Conservation (phyloP, 257 asterid genomes). For the Cynanchum wilfordii region DNA sequence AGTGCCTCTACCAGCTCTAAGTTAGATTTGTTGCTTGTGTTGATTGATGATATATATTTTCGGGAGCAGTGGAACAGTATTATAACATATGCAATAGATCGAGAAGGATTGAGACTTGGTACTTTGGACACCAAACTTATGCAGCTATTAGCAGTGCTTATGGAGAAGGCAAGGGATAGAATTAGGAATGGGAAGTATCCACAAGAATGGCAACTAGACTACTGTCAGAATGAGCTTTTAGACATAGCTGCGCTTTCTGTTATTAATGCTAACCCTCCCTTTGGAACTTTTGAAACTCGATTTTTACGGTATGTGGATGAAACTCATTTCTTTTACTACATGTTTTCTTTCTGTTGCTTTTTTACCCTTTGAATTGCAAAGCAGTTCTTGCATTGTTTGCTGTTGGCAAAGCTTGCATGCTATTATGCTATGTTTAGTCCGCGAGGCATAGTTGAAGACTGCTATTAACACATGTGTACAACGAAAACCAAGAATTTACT, state of each 20-base stretch:
- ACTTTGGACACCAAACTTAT: constrained; percentile 33
- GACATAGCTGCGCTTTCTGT: constrained; percentile 60
- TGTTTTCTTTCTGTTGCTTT: not conserved
- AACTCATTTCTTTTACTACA: constrained; percentile 13
- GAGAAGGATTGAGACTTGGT: constrained; percentile 26
- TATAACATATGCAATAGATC: constrained; percentile 43
- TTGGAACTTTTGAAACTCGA: constrained; percentile 43
- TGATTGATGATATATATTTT: constrained; percentile 66
- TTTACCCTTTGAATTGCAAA: not conserved
- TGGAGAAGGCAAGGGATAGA: constrained; percentile 75
- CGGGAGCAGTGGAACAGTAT: constrained; percentile 76
- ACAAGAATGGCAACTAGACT: constrained; percentile 32
- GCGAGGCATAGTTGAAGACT: not conserved
- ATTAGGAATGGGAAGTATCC: constrained; percentile 28
- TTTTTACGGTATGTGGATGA: constrained; percentile 58
- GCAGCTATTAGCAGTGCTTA: constrained; percentile 53
- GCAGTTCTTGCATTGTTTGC: not conserved
- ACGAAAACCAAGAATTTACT: not conserved
- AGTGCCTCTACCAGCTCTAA: constrained; percentile 44
- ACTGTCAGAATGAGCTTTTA: constrained; percentile 69
- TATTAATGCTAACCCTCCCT: constrained; percentile 51
- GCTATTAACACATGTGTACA: not conserved
- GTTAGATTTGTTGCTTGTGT: constrained; percentile 86
- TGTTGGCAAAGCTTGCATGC: not conserved
- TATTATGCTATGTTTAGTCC: not conserved